Percentiles rank a stretch among this genome's conserved stretches.
Conservation (phyloP, 1,284 basidiomycete species). For the Tilletia caries region DNA sequence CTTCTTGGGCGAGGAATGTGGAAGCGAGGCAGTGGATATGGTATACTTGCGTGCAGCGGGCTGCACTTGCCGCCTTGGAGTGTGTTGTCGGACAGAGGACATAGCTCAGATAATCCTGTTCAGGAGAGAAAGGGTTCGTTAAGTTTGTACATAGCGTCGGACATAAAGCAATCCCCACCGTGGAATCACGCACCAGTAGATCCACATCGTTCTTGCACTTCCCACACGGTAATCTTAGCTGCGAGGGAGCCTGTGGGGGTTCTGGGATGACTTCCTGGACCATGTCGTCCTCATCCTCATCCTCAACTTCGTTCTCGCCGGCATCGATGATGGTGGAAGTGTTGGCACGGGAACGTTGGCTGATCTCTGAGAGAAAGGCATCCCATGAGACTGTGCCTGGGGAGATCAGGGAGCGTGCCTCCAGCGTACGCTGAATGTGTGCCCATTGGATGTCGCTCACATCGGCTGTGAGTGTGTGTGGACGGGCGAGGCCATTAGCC, state of each 20-base stretch:
- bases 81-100: slow-evolving; percentile 1
- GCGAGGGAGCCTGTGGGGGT: not conserved
- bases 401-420: not conserved
- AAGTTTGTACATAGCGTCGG: not conserved
- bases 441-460: not conserved
- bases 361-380: not conserved
- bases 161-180: no score
- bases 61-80: not conserved
- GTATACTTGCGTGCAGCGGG: not conserved
- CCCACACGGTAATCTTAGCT: not conserved
- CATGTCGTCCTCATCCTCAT: not conserved
- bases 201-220: not conserved
- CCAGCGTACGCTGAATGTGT: not conserved
- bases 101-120: slow-evolving; percentile 5
- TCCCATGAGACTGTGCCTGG: not conserved
- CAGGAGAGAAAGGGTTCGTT: not conserved
- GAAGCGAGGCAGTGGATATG: not conserved
- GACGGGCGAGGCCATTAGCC: not conserved
- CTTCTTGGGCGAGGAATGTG: not conserved
- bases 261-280: not conserved
- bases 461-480: not conserved
- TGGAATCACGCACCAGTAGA: not conserved
- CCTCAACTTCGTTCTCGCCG: not conserved
- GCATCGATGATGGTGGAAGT: not conserved
- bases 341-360: not conserved